Percentiles rank a stretch among this genome's conserved stretches.
Conservation (phyloP, 2,329 filamentous ascomycete species). For the Didymella exigua region DNA sequence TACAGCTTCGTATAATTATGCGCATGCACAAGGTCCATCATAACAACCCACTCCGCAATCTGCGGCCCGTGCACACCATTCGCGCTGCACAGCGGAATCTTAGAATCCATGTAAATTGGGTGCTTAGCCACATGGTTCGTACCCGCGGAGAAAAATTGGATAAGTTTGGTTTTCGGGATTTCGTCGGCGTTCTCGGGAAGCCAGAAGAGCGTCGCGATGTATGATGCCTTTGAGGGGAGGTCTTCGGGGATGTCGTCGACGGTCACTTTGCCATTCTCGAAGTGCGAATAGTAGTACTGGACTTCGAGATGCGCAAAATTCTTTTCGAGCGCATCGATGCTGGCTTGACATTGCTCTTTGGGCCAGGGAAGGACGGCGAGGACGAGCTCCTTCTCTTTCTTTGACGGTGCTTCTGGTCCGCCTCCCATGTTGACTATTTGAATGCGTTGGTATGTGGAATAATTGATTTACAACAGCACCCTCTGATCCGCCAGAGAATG, state of each 20-base stretch:
- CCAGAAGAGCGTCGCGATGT: slow-evolving; percentile 56
- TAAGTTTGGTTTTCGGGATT: slow-evolving; percentile 53
- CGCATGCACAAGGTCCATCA: slow-evolving; percentile 65
- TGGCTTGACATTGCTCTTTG: slow-evolving; percentile 27
- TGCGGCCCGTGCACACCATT: slow-evolving; percentile 67
- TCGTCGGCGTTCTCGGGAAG: slow-evolving; percentile 49
- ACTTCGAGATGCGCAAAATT: slow-evolving; percentile 42
- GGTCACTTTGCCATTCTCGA: slow-evolving; percentile 47
- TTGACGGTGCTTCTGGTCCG: slow-evolving; percentile 39
- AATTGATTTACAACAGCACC: no score
- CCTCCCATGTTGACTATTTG: slow-evolving; percentile 53
- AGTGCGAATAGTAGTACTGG: slow-evolving; percentile 33
- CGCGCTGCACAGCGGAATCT: slow-evolving; percentile 61
- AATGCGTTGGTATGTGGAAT: neutral
- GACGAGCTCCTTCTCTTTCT: slow-evolving; percentile 40
- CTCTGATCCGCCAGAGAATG: no score
- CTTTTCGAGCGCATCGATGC: slow-evolving; percentile 33
- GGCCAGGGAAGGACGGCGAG: slow-evolving; percentile 53
- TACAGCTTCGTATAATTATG: slow-evolving; percentile 62
- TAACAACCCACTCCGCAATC: slow-evolving; percentile 70
- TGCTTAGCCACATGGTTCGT: slow-evolving; percentile 60
- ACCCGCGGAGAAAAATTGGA: slow-evolving; percentile 65
- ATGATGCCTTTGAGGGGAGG: slow-evolving; percentile 49
- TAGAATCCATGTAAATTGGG: slow-evolving; percentile 59
- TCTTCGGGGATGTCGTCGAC: slow-evolving; percentile 47